Evolutionary conservation across 2,329 filamentous ascomycete genomes (phyloP).

Genomic region (Exophiala phaeomuriformis): DNA sequence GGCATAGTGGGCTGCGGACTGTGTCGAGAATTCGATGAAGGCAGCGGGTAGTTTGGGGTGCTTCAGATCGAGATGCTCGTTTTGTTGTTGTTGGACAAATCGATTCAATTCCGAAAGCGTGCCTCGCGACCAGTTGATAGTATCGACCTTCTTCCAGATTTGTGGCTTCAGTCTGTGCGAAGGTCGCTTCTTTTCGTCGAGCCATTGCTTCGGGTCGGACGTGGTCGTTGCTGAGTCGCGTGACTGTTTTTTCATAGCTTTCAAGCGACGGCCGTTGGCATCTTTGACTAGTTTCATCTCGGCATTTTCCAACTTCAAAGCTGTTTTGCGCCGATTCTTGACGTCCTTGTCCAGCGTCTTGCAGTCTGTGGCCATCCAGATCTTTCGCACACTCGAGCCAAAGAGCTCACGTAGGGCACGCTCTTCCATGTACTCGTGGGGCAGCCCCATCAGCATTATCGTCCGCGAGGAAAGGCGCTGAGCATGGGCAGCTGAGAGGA

Average conservation of each 20-base stretch:
- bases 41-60: slow-evolving; percentile 64
- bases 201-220: slow-evolving; percentile 41
- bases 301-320: slow-evolving; percentile 73
- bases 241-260: slow-evolving; percentile 36
- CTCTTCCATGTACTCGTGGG: slow-evolving; percentile 67
- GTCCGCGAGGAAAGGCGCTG: slow-evolving; percentile 82
- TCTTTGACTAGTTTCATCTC: slow-evolving; percentile 77
- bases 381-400: slow-evolving; percentile 62
- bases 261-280: slow-evolving; percentile 63
- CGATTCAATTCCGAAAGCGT: slow-evolving; percentile 66
- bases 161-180: slow-evolving; percentile 62
- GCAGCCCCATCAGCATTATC: slow-evolving; percentile 80
- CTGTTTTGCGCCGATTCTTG: slow-evolving; percentile 67
- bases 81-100: slow-evolving; percentile 59
- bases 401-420: slow-evolving; percentile 69
- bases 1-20: slow-evolving; percentile 76
- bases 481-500: slow-evolving; percentile 74
- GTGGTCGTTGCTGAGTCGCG: slow-evolving; percentile 55
- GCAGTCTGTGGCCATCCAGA: slow-evolving; percentile 77
- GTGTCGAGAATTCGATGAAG: slow-evolving; percentile 80
- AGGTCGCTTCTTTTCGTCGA: slow-evolving; percentile 62
- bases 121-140: slow-evolving; percentile 60
- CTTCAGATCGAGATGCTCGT: slow-evolving; percentile 56
- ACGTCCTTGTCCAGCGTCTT: slow-evolving; percentile 71
- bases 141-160: slow-evolving; percentile 48